Base-by-base conservation (phyloP, 495 filamentous ascomycete species). In the Bacidia gigantensis region DNA sequence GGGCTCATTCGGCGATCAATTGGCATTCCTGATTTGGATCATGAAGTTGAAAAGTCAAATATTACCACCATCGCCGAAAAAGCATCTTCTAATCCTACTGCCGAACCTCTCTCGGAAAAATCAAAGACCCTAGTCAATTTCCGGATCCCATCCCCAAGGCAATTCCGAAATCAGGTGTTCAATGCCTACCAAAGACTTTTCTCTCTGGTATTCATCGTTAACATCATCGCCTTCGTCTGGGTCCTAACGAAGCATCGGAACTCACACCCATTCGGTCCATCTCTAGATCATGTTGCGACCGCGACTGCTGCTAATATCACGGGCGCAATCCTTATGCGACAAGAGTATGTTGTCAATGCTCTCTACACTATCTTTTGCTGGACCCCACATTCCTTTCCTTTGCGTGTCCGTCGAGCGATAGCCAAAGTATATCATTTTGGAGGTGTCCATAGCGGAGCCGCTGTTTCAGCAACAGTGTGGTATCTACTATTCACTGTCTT, bases 391-490 rank as follows among this genome's bases (percentile, higher is more conserved):
- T 75, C 69, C 3, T 73, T 75, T 26, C 85, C 86, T 0, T 67
- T 87, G 32, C 66, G 70, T 35, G 65, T 86, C 41, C 82, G 86
- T 26, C 72, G 72, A 0, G 66, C 79, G n/a, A 73, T 77, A 0
- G 81, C 84, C 25, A 86, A 87, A 58, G 71, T 86, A 2, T 89
- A 87, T 61, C 79, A 85, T 39, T 83, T 83, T 62, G 86, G 86
- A 25, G 86, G 86, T 14, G 71, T 87, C 7, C 86, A 89, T 60
- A 83, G 76, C 56, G 82, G 82, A 18, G 82, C 81, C 46, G 84
- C 80, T 20, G 69, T 84, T 2, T 79, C 80, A 12, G 75, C 81
- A 1, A 72, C 80, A 0, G 61, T 81, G 23, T 92, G 86, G 86
- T 88, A 84, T 64, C 58, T 79, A 22, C 74, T 74, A 49, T 73